Conservation (phyloP, 495 filamentous ascomycete genomes). For the Sabuloglossum arenarium region DNA sequence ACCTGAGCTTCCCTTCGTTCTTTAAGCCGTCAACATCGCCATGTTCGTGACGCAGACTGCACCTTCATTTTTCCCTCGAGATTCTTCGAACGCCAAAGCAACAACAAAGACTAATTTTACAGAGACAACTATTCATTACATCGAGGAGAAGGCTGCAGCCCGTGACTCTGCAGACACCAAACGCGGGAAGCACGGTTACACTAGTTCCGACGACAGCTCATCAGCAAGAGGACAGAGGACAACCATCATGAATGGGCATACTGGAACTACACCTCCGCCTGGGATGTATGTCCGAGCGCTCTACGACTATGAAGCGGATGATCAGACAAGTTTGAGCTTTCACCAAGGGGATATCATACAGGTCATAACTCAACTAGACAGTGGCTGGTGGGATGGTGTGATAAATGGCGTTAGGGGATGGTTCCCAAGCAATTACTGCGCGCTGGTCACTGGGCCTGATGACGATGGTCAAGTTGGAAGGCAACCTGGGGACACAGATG, state of each 20-base stretch:
- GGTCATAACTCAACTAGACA: conserved; percentile 92
- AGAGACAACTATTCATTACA: background rate
- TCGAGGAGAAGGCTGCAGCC: background rate
- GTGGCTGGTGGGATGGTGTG: conserved; percentile 98
- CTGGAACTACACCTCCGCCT: conserved; percentile 47
- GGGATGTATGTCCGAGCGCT: conserved; percentile 85
- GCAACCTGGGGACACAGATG: conserved; percentile 23
- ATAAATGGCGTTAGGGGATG: conserved; percentile 85
- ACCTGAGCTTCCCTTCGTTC: background rate
- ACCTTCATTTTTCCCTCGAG: conserved; percentile 1
- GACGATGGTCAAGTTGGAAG: conserved; percentile 27
- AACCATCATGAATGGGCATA: conserved; percentile 44
- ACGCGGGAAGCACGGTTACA: background rate
- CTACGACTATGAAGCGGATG: conserved; percentile 94
- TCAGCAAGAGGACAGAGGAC: background rate
- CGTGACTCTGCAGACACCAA: background rate
- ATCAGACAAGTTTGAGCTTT: conserved; percentile 90
- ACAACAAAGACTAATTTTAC: conserved; percentile 1
- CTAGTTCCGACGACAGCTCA: background rate
- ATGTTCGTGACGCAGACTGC: background rate
- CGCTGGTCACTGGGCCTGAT: conserved; percentile 52
- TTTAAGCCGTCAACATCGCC: background rate
- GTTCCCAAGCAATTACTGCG: conserved; percentile 99
- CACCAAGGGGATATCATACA: conserved; percentile 90
- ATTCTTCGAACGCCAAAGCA: background rate